A percentile compares a stretch with the other conserved stretches of the same genome.
Evolutionary conservation across 2,329 filamentous ascomycete species (phyloP).

Genomic region (Diaporthe longicolla): DNA sequence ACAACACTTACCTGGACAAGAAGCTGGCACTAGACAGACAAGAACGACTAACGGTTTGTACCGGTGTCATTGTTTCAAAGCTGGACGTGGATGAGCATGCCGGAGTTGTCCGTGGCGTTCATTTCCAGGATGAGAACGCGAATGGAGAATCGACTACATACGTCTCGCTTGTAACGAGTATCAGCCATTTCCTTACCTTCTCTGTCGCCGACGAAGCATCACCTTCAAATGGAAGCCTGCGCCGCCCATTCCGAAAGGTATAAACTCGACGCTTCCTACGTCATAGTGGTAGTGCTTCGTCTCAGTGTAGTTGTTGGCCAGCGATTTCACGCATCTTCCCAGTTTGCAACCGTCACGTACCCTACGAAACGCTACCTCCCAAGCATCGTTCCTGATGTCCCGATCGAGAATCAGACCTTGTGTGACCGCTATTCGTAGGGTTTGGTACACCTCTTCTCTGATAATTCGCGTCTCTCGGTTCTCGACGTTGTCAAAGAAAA

Average conservation of each 20-base stretch:
- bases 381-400: background rate
- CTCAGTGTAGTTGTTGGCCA: background rate
- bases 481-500: background rate
- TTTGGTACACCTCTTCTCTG: background rate
- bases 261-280: background rate
- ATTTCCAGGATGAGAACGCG: constrained; percentile 42
- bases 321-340: background rate
- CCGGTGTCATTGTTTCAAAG: constrained; percentile 48
- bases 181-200: background rate
- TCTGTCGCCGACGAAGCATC: background rate
- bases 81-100: constrained; percentile 46
- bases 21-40: constrained; percentile 42
- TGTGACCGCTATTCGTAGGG: background rate
- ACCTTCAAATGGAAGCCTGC: background rate
- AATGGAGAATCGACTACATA: constrained; percentile 18
- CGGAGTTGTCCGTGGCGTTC: constrained; percentile 47
- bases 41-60: constrained; percentile 49
- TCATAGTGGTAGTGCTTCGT: background rate
- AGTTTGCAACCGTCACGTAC: background rate
- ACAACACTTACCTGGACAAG: constrained; percentile 49
- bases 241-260: background rate
- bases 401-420: background rate
- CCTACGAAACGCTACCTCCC: background rate
- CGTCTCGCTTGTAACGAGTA: constrained; percentile 40
- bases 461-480: background rate